Conservation (phyloP, 306 rosid genomes). For the Malus fusca region DNA sequence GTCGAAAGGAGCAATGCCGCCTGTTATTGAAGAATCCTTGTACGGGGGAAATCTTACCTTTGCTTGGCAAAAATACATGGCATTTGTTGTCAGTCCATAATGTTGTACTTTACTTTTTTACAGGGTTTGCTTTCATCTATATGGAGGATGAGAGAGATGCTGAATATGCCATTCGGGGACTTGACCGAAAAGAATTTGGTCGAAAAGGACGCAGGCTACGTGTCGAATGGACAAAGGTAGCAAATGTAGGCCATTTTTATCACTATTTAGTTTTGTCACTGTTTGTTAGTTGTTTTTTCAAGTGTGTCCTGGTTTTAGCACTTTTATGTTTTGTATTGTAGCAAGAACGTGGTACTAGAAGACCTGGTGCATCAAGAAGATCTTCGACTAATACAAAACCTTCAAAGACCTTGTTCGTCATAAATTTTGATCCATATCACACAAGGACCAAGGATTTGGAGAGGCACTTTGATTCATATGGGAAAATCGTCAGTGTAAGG, state of each 20-base stretch:
- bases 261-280: background rate
- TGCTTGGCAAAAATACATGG: conserved; percentile 1
- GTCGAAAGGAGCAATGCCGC: conserved; percentile 30
- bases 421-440: conserved; percentile 83
- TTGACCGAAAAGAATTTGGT: conserved; percentile 83
- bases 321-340: conserved; percentile 23
- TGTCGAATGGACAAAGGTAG: conserved; percentile 98
- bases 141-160: conserved; percentile 99
- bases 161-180: conserved; percentile 83
- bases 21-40: conserved; percentile 33
- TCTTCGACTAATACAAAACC: conserved; percentile 68
- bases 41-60: conserved; percentile 18
- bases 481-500: conserved; percentile 83
- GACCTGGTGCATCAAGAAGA: conserved; percentile 70
- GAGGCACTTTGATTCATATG: conserved; percentile 95
- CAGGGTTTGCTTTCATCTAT: conserved; percentile 93
- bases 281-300: background rate
- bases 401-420: conserved; percentile 88
- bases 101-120: conserved; percentile 15
- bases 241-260: background rate
- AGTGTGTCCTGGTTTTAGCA: background rate
- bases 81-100: background rate
- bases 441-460: conserved; percentile 95
- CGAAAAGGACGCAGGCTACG: conserved; percentile 92
- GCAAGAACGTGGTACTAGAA: conserved; percentile 90